Base-by-base conservation (phyloP, 225 moss, liverwort and hornwort genomes). In the Takakia lepidozioides region DNA sequence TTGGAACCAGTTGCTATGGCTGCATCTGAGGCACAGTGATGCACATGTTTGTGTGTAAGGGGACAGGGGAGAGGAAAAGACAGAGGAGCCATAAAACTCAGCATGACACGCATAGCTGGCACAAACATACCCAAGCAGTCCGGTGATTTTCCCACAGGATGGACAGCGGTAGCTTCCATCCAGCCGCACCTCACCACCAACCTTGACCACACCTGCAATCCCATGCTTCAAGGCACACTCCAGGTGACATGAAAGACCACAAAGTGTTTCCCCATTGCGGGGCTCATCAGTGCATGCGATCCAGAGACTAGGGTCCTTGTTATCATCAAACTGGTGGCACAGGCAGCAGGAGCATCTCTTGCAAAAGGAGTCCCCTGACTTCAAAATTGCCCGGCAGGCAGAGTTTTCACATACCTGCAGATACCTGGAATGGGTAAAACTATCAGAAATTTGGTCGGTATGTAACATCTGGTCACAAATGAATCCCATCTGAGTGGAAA, bases 281-380 rank as follows among this genome's bases (percentile, higher is more conserved):
- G 49, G 29, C 5, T 50, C 49, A 27, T 50, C 49, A 13, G 28
- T 18, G 25, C 49, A 50, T 27, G 30, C 49, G 19, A 50, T 30
- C 49, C 49, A 50, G 1, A 50, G 27, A 19, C 49, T 50, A 17
- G 49, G 49, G 25, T 50, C 49, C 49, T 50, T 50, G 49, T 50
- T 50, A 5, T 50, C 49, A 27, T 50, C 49, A 19, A 50, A 50
- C 29, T 50, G 27, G 14, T 30, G 25, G 49, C 49, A 50, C 19
- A 50, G 27, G 49, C 49, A 50, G 28, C 49, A 50, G 25, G 49
- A 50, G 49, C 49, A 50, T 25, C 49, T 25, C 28, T 30, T 50
- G 25, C 49, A 50, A 18, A 50, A 50, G 25, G 28, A 26, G 15
- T 50, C 49, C 24, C 30, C 49, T 19, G 49, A n/a, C 49, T 29